Base-by-base conservation (phyloP, 2,329 filamentous ascomycete genomes). In the Scedosporium boydii region DNA sequence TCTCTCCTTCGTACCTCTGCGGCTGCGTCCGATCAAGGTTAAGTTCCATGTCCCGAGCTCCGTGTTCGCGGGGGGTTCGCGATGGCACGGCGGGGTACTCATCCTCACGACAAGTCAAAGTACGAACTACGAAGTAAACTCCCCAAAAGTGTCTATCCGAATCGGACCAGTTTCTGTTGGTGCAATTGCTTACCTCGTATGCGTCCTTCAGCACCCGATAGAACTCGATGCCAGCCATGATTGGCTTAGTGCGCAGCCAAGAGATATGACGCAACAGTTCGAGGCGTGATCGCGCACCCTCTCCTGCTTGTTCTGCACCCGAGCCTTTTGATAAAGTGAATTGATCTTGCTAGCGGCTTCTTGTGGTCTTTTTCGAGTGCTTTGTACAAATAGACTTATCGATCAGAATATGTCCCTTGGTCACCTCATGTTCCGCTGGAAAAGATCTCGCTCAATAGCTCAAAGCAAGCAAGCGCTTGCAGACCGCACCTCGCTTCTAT, bases 231-330 rank as follows among this genome's bases (percentile, higher is more conserved):
- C 29, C 12, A 18, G 14, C 48, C 27, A 56, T 61, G 29, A 61
- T 56, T 56, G 59, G 59, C 26, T 27, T 61, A 23, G 59, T 34
- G 29, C 21, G 14, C 34, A 27, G 48, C 59, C 59, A 61, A 61
- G 59, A 23, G 16, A 41, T 55, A 61, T 61, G 59, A 61, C 59
- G 59, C 59, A 61, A 61, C 59, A 21, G 23, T 1, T 6, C 23
- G 21, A 23, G n/a, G n/a, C n/a, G 53, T 23, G 14, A 27, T 23
- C 41, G 10, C 41, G 10, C 29, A 9, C 7, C 29, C 29, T 34
- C 29, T 34, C 29, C 7, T 34, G 9, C 29, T 34, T 34, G 29
- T 9, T 34, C 29, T 10, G 29, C 34, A 38, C 34, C 34, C 10
- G 10, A 38, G 34, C 10, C 34, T 38, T 38, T 4, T 38, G 10